Base-by-base conservation (phyloP, 768 basidiomycete genomes). In the Lactarius vividus region DNA sequence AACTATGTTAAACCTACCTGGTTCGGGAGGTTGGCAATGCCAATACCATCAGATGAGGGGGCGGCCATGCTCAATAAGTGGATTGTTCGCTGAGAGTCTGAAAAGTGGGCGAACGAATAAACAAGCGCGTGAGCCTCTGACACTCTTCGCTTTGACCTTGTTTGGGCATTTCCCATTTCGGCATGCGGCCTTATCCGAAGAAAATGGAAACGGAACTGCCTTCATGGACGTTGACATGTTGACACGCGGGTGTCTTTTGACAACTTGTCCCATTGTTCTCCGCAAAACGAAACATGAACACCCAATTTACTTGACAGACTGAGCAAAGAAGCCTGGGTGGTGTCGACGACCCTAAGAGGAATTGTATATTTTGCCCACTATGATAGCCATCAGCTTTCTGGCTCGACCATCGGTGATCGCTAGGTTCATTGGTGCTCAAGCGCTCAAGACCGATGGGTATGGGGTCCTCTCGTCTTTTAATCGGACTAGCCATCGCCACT, bases 21-120 rank as follows among this genome's bases (percentile, higher is more conserved):
- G 84, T 98, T 98, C 59, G 96, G 97, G 71, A 99, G 83, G 82
- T 98, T 98, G 75, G 94, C 92, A 74, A 96, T 95, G 70, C 94
- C 94, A 77, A 94, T 93, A 69, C 92, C 92, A 77, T 92, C 90
- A 67, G 81, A 71, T 11, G 75, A 73, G 37, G 71, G 71, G 31
- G 73, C 69, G 28, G 71, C 55, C 69, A 70, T 70, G 29, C 33
- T 61, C n/a, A 39, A 49, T 37, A 8, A n/a, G 5, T 26, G 31
- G 35, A 49, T 4, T 33, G 3, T 37, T 26, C 35, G 46, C 52
- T n/a, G 13, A 23, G 2, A 31, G 29, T 18, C 29, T 31, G 54
- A 55, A 55, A 29, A 55, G 29, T 33, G 54, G 54, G 3, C 29
- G 54, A 55, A 55, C 54, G 29, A 55, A 33, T 18, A 31, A 55